Evolutionary conservation across 1,284 basidiomycete species (phyloP), one percentile per base, ranked within the genome.

Genomic region (Vanrija sp.): DNA sequence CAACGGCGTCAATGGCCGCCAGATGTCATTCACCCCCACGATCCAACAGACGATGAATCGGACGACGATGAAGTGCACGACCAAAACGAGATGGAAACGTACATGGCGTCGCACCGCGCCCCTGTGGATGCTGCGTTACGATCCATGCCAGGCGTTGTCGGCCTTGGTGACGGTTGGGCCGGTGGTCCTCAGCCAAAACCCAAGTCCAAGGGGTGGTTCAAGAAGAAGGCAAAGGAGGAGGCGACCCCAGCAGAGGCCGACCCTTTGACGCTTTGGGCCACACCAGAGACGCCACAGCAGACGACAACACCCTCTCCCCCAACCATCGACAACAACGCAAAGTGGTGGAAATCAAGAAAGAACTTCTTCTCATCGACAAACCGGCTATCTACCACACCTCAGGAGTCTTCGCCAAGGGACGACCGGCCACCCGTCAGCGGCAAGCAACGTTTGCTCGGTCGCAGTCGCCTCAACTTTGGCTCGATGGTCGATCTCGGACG

Each of bases 101-200:
- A 59, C 51, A 55, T 56, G 54, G 48, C 54, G 1, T 50, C 47
- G 23, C 45, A 59, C 25, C 57, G 57, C 19, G 57, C 41, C 15
- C 60, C 57, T 14, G 59, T 60, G 2, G 63, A 71, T 38, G 57
- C 54, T 2, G 46, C 47, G 2, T 27, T 72, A 16, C 63, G 70
- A 22, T 66, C 66, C 12, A 56, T 60, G 41, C 65, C 66, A 5
- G 70, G 68, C 8, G 63, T 72, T n/a, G 56, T 68, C 2, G 68
- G 68, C 5, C 47, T 72, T 3, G 70, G 70, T 8, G 70, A 72
- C 39, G 70, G 70, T 12, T 72, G 70, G 70, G 66, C 66, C 10
- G 64, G 68, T 27, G 67, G 65, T 23, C 53, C 53, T 6, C 52
- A 47, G 18, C 23, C 36, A 8, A 49, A 56, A 27, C 45, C 45